A percentile compares a stretch with the other conserved stretches of the same genome.
Evolutionary conservation across 2,329 filamentous ascomycete genomes (phyloP).

Genomic region (Microdochium paspali): DNA sequence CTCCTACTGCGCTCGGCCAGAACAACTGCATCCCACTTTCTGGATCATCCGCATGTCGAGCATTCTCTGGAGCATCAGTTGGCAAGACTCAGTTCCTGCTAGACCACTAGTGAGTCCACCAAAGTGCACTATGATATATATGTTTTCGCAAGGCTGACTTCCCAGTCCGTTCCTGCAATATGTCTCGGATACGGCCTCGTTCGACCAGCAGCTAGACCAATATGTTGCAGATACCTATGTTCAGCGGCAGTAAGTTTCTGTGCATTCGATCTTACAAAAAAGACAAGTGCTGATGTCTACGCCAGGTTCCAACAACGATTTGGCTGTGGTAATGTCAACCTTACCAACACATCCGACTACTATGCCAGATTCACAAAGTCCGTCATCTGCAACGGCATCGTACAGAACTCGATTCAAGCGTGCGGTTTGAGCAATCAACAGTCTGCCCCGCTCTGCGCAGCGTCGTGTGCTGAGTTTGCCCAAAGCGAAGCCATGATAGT

Average conservation of each 20-base stretch:
- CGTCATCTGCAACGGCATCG: slow-evolving; percentile 84
- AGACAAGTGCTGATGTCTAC: slow-evolving; percentile 6
- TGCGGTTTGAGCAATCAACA: slow-evolving; percentile 59
- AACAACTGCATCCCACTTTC: background rate
- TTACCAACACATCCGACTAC: slow-evolving; percentile 67
- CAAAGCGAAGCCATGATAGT: slow-evolving; percentile 82
- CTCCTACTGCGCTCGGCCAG: background rate
- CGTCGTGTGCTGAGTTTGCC: slow-evolving; percentile 79
- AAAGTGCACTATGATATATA: background rate
- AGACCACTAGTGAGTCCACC: background rate
- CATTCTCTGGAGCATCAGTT: background rate
- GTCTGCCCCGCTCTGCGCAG: slow-evolving; percentile 74
- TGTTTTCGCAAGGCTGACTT: background rate
- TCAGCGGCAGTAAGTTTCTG: slow-evolving; percentile 57
- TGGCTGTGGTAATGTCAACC: slow-evolving; percentile 69
- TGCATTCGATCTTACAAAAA: background rate
- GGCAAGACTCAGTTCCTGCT: background rate
- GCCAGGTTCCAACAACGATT: slow-evolving; percentile 71
- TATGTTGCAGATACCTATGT: slow-evolving; percentile 73
- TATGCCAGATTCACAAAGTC: slow-evolving; percentile 93
- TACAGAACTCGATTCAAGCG: slow-evolving; percentile 71
- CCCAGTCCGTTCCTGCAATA: slow-evolving; percentile 73
- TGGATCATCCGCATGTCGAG: background rate
- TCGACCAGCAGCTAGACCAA: slow-evolving; percentile 63
- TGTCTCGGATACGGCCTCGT: slow-evolving; percentile 66